Percentiles rank a stretch among this genome's conserved stretches.
Evolutionary conservation across 2,329 filamentous ascomycete species (phyloP).

Genomic region (Hypocrella siamensis): DNA sequence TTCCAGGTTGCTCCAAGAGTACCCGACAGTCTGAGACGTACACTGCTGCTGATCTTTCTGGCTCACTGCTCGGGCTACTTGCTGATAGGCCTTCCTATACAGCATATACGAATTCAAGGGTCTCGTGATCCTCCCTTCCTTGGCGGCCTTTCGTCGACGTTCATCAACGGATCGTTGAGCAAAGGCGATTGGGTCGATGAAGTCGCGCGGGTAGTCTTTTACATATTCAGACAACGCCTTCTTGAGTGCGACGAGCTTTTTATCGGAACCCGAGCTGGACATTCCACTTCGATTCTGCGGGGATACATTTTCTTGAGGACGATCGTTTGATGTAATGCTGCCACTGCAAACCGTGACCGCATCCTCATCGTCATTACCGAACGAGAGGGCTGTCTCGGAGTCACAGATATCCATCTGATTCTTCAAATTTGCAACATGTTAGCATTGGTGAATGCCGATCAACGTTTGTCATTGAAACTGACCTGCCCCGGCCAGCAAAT

Average conservation of each 20-base stretch:
- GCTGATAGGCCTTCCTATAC: constrained; percentile 84
- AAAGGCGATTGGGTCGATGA: constrained; percentile 2
- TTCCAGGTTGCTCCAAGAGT: constrained; percentile 67
- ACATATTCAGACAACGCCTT: constrained; percentile 4
- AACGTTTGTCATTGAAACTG: no score
- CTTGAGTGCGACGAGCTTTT: not conserved
- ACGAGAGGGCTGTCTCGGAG: no score
- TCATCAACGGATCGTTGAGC: constrained; percentile 3
- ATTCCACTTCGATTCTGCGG: not conserved
- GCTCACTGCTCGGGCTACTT: constrained; percentile 62
- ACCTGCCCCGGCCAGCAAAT: no score
- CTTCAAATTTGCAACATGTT: no score
- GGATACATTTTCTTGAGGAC: not conserved
- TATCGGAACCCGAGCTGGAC: not conserved
- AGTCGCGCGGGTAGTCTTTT: not conserved
- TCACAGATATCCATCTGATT: no score
- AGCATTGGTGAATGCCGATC: no score
- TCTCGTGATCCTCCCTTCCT: constrained; percentile 40
- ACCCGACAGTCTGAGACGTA: constrained; percentile 74
- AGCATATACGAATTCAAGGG: constrained; percentile 99
- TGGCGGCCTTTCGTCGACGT: constrained; percentile 2
- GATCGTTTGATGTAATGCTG: no score
- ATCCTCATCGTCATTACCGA: no score
- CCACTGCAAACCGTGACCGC: no score
- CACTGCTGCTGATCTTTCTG: constrained; percentile 88